A percentile compares a stretch with the other conserved stretches of the same genome.
Conservation (phyloP, 2,329 filamentous ascomycete genomes). For the Colletotrichum ledebouriae region DNA sequence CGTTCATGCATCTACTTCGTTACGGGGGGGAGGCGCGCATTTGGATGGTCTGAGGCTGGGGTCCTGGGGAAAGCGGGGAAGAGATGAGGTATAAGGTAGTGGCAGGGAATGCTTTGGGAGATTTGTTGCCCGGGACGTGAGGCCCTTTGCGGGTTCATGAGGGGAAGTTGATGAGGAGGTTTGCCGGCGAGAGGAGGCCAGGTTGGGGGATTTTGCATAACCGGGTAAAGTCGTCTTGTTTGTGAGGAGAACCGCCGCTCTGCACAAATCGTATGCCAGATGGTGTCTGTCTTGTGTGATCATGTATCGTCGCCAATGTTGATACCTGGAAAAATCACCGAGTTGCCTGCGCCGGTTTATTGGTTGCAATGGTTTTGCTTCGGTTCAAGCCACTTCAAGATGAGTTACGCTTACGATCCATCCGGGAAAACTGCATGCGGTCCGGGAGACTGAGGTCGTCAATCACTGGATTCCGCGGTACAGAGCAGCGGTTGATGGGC, state of each 20-base stretch:
- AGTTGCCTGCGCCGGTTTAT: too few relatives aligned
- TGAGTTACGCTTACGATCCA: too few relatives aligned
- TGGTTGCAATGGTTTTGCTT: too few relatives aligned
- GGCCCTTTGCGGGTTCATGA: neutral
- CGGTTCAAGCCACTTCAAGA: too few relatives aligned
- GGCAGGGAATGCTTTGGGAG: constrained; percentile 25
- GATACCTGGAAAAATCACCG: too few relatives aligned
- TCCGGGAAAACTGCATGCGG: too few relatives aligned
- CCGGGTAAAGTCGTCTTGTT: constrained; percentile 4
- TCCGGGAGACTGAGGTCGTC: too few relatives aligned
- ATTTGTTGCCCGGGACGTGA: constrained; percentile 11
- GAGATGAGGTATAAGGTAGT: constrained; percentile 1
- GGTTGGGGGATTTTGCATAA: too few relatives aligned
- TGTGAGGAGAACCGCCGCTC: neutral
- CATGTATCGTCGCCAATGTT: neutral
- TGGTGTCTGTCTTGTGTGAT: too few relatives aligned
- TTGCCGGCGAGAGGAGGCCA: neutral
- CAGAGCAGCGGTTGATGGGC: too few relatives aligned
- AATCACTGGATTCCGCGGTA: too few relatives aligned
- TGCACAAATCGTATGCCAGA: too few relatives aligned
- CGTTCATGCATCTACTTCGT: neutral
- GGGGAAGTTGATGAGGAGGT: neutral
- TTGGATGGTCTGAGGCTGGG: constrained; percentile 10
- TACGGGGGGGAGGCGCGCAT: constrained; percentile 13
- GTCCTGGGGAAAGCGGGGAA: constrained; percentile 14